phyloP scores from a whole-genome alignment of 2,329 filamentous ascomycete genomes.

The Fusarium subtropicale region DNA sequence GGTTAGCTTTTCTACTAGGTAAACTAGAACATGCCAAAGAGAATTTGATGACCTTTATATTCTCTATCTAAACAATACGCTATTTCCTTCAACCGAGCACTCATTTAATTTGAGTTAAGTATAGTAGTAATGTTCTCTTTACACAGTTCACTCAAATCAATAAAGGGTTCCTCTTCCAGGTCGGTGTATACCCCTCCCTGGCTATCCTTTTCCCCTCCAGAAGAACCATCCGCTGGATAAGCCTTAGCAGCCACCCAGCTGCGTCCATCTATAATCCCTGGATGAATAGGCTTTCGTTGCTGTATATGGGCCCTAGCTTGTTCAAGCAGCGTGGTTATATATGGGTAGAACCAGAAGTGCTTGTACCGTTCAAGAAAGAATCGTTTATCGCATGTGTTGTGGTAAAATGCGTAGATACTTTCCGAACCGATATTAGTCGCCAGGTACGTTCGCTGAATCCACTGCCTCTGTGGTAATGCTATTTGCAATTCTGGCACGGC shows the following conservation, averaged over 20 bases:
- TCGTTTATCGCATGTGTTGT: not conserved
- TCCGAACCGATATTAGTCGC: not conserved
- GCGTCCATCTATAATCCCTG: not conserved
- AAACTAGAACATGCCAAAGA: too few species aligned
- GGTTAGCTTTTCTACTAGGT: too few species aligned
- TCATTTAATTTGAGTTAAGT: not conserved
- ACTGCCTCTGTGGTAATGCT: not conserved
- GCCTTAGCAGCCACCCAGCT: not conserved
- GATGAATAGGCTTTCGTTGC: not conserved
- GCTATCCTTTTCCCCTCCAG: not conserved
- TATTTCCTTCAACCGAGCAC: too few species aligned
- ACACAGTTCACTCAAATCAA: not conserved
- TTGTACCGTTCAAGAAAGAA: constrained; percentile 1
- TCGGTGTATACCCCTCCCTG: not conserved
- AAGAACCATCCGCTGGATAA: not conserved
- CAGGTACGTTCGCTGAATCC: not conserved
- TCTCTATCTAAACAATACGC: too few species aligned
- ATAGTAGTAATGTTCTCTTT: not conserved
- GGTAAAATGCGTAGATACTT: constrained; percentile 5
- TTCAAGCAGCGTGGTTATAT: not conserved
- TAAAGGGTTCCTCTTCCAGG: not conserved
- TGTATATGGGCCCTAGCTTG: not conserved
- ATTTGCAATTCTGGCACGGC: not conserved
- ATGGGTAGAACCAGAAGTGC: constrained; percentile 4
- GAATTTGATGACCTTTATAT: too few species aligned